These are phyloP conservation scores for Aspergillus fructus DNA, from an alignment of 2,329 filamentous ascomycete species.

Conservation along the genomic window DNA sequence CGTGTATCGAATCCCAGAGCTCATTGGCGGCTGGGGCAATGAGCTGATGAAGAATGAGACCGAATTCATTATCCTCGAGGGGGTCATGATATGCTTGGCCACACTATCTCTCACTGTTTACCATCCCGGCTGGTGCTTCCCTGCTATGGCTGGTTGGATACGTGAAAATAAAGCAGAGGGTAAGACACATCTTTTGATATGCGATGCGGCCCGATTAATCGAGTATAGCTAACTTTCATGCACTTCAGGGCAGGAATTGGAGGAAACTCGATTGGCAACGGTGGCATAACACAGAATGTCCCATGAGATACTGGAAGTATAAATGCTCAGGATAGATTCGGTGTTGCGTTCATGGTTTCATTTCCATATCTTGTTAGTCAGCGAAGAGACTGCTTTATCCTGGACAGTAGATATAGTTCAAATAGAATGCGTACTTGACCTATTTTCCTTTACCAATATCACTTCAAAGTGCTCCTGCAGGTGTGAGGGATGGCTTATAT, in stretches of 20 bases:
- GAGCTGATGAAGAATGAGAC: slow-evolving; percentile 50
- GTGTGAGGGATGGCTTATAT: too few species aligned
- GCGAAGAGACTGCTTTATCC: neutral
- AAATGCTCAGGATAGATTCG: neutral
- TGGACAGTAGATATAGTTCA: neutral
- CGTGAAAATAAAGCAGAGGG: neutral
- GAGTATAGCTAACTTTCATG: neutral
- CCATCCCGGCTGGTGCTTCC: slow-evolving; percentile 42
- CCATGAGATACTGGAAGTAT: neutral
- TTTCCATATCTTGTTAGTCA: neutral
- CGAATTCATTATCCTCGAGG: slow-evolving; percentile 54
- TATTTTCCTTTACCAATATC: too few species aligned
- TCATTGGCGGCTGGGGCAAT: slow-evolving; percentile 48
- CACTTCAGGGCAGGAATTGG: too few species aligned
- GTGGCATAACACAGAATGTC: neutral
- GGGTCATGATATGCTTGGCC: slow-evolving; percentile 52
- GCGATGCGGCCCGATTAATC: neutral
- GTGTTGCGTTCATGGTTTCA: neutral
- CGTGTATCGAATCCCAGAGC: slow-evolving; percentile 51
- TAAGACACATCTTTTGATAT: neutral
- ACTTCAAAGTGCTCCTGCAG: too few species aligned
- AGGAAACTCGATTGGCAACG: too few species aligned
- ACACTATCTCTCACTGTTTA: slow-evolving; percentile 45
- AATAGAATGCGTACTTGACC: too few species aligned
- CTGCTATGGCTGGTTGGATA: neutral